Base-by-base conservation (phyloP, 2,329 filamentous ascomycete species). In the Alternaria sp. region DNA sequence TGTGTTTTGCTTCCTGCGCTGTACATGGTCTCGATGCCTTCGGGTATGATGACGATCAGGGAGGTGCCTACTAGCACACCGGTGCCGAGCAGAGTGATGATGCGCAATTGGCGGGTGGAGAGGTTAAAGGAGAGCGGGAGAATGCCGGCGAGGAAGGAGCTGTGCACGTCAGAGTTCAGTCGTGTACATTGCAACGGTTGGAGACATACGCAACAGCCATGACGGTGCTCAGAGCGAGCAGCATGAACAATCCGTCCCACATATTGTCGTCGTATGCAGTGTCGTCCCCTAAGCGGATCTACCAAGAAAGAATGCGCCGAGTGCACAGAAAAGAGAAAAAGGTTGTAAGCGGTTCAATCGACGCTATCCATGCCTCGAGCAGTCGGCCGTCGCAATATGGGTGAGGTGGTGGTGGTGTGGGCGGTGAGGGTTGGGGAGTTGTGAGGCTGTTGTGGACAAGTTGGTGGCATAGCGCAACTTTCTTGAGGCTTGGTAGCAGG, bases 31-130 rank as follows among this genome's bases (percentile, higher is more conserved):
- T 97, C 94, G 61, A 98, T 90, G 38, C 95, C 95, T 79, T 99
- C 95, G 1, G 95, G 95, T 72, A 99, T 97, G 74, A 99, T 98
- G 32, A 99, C 93, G 66, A 98, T 94, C 66, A 99, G 86, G 1
- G 94, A 94, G 28, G 95, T 98, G 36, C 95, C 95, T 16, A 99
- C 94, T 8, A 99, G 84, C 52, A 99, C 91, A 44, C 95, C 95
- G 78, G 97, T 93, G 54, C 95, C 95, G 76, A 98, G 87, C 58
- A 93, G 94, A 22, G 94, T 96, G 75, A 98, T 91, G 51, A 97
- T 83, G 74, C 94, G 90, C 58, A 98, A 83, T 78, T 97, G 93
- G 43, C 93, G 92, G 61, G 91, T 89, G 30, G 94, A 94, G 26
- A 99, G 86, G 58, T 90, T 88, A 83, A 99, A 92, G 59, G 93